These are phyloP conservation scores for Phragmites australis DNA, from an alignment of 176 grass and related monocot genomes.

Conservation along the genomic window DNA sequence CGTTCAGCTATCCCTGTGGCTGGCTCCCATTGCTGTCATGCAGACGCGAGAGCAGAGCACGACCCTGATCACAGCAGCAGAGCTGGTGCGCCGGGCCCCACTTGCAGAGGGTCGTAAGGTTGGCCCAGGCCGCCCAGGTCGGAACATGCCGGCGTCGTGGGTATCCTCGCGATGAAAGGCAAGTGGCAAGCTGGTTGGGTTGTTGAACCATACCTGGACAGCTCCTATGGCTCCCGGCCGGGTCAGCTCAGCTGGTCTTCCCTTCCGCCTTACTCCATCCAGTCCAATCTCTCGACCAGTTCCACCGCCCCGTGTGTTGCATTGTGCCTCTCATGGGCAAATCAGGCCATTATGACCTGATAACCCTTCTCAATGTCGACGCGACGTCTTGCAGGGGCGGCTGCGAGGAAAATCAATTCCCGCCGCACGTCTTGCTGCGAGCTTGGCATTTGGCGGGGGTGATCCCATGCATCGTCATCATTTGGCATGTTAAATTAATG, in stretches of 20 bases:
- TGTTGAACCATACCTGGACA: slow-evolving; percentile 41
- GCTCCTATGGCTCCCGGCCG: neutral
- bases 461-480: slow-evolving; percentile 30
- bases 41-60: neutral
- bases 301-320: slow-evolving; percentile 50
- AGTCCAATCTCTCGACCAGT: slow-evolving; percentile 12
- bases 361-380: slow-evolving; percentile 40
- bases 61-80: slow-evolving; percentile 9
- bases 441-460: neutral
- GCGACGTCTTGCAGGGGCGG: slow-evolving; percentile 28
- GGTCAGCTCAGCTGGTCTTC: too few species aligned
- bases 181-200: slow-evolving; percentile 46
- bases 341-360: slow-evolving; percentile 54
- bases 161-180: slow-evolving; percentile 3
- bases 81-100: slow-evolving; percentile 23
- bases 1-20: slow-evolving; percentile 28
- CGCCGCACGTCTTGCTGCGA: neutral
- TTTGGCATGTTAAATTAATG: slow-evolving; percentile 13
- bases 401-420: neutral
- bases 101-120: neutral
- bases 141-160: neutral
- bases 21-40: slow-evolving; percentile 27
- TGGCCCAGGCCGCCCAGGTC: slow-evolving; percentile 32
- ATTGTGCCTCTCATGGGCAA: slow-evolving; percentile 54
- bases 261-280: slow-evolving; percentile 48